Conservation (phyloP, 352 stramenopile genomes). For the Pythium volutum region DNA sequence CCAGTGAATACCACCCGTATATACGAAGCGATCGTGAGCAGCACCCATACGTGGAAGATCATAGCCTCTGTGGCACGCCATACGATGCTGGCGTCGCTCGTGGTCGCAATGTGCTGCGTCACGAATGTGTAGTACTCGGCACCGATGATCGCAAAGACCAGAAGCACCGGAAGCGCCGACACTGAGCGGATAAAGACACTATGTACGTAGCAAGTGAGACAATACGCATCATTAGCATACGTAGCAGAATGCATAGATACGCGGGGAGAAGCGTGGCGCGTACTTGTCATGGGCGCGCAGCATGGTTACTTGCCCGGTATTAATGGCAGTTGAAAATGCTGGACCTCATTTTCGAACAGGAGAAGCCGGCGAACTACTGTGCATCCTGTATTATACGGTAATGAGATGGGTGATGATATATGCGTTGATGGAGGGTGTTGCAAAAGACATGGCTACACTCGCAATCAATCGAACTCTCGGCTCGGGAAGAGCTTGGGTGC, state of each 20-base stretch:
- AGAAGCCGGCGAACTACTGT: conserved; percentile 5
- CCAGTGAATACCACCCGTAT: conserved; percentile 74
- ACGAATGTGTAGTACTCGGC: conserved; percentile 76
- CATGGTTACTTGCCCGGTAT: no score
- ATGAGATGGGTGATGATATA: neutral
- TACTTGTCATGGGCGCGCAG: conserved; percentile 76
- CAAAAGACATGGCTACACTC: conserved; percentile 8
- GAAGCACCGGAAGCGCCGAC: conserved; percentile 55
- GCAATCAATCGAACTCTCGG: conserved; percentile 89
- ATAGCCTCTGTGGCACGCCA: conserved; percentile 33
- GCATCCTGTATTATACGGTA: neutral
- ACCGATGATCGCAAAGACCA: conserved; percentile 53
- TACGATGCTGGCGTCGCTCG: conserved; percentile 23
- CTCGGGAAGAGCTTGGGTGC: conserved; percentile 93
- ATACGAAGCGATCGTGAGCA: conserved; percentile 55
- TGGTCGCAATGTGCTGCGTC: conserved; percentile 43
- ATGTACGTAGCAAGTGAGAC: neutral
- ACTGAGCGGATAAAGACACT: conserved; percentile 63
- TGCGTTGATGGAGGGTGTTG: neutral
- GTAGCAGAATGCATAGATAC: no score
- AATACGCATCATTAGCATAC: neutral
- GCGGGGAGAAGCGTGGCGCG: no score
- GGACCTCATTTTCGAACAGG: neutral
- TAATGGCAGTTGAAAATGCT: neutral
- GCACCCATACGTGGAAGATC: conserved; percentile 61